Evolutionary conservation across 805 yeast species (phyloP), one percentile per base, ranked within the genome.

Genomic region (Saccharomyces kudriavzevii): DNA sequence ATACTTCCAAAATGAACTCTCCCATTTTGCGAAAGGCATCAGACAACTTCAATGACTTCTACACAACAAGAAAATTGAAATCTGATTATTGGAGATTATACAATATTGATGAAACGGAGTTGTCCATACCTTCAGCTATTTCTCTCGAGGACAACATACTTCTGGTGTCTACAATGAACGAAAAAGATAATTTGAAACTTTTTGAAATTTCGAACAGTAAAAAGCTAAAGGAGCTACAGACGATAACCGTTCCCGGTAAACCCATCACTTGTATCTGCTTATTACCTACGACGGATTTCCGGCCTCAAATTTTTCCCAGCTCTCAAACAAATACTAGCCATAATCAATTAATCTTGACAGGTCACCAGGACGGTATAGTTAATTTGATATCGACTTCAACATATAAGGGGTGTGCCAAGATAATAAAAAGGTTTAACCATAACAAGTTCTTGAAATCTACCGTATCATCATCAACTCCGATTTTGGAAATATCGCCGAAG

Each of bases 341-440:
- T 22, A 53, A 56, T 4, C 59, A 59, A 22, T 11, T 57, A 22
- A 20, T 85, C 47, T 63, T 83, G n/a, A 77, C 95, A 0, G 96
- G 96, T 10, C 94, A 89, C 65, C 78, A 77, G 50, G 80, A 81
- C 54, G 97, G 97, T 1, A 71, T 78, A 52, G 88, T 83, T 0
- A 88, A 91, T 67, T 67, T 90, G 55, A 80, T 88, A 2, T 73
- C 85, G 17, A 75, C 89, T 8, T 70, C 80, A 0, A 65, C 70
- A 26, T 63, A 73, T 8, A 72, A 70, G 4, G 76, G 76, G 25
- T 73, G 77, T 52, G 96, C 97, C 0, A 89, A 83, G 65, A 85
- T 90, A 22, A 71, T 85, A 56, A 86, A 83, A 65, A 74, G 95
- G 40, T 90, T 84, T 72, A 88, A 88, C 68, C 97, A 90, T 70